A percentile compares a stretch with the other conserved stretches of the same genome.
Evolutionary conservation across 139 green algal species (phyloP).

Genomic region (Chlamydomonas incerta): DNA sequence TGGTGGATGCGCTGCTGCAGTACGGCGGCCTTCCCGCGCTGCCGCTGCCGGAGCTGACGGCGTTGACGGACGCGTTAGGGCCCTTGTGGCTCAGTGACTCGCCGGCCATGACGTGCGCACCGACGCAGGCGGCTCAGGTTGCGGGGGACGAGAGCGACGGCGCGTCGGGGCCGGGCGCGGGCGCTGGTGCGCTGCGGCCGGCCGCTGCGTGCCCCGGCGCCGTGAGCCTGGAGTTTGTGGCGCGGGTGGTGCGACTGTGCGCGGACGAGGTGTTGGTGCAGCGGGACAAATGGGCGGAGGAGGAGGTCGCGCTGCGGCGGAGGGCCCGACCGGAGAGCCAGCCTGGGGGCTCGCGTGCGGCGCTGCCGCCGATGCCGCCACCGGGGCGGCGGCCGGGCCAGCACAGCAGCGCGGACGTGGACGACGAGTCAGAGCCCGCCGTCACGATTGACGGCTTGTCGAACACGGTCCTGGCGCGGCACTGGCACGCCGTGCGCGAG

Average conservation of each 20-base stretch:
- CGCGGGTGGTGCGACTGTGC: background rate
- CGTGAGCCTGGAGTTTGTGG: background rate
- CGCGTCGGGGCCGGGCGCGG: background rate
- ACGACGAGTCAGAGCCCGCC: too few relatives aligned
- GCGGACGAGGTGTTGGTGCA: background rate
- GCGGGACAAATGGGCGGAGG: background rate
- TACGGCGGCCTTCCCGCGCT: background rate
- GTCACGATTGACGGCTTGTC: too few relatives aligned
- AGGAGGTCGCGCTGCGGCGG: background rate
- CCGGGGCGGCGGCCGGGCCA: background rate
- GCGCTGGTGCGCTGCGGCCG: too few relatives aligned
- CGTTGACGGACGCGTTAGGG: background rate
- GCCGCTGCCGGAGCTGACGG: background rate
- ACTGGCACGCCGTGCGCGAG: too few relatives aligned
- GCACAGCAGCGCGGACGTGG: too few relatives aligned
- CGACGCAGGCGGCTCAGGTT: background rate
- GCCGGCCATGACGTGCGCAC: background rate
- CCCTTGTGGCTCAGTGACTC: background rate
- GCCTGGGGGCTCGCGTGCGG: background rate
- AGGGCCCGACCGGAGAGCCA: background rate
- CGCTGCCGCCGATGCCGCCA: background rate
- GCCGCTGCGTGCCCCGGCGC: background rate
- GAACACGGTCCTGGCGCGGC: too few relatives aligned
- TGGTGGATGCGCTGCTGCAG: background rate
- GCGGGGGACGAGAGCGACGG: background rate